Evolutionary conservation across 768 basidiomycete species (phyloP).

Genomic region (Gautieria morchelliformis): DNA sequence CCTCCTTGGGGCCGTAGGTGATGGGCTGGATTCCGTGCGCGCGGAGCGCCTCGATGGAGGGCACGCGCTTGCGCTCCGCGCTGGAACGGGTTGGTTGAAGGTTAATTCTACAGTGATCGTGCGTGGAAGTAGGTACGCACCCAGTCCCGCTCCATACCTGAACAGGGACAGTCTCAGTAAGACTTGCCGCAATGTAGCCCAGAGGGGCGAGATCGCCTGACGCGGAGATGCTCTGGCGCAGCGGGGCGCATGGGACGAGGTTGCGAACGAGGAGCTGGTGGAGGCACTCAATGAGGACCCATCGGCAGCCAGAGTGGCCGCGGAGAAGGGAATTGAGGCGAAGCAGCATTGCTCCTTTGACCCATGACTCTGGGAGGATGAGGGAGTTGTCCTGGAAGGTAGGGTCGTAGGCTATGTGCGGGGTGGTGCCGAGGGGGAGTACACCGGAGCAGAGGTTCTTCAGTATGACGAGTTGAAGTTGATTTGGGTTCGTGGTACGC

Average conservation of each 20-base stretch:
- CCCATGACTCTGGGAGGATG: constrained; percentile 7
- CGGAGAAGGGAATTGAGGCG: constrained; percentile 19
- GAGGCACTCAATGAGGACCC: constrained; percentile 16
- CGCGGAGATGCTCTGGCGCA: constrained; percentile 18
- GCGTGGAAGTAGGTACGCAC: neutral
- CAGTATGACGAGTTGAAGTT: neutral
- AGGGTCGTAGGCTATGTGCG: neutral
- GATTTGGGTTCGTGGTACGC: neutral
- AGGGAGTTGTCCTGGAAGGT: neutral
- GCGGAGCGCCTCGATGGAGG: constrained; percentile 13
- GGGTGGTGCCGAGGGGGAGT: neutral
- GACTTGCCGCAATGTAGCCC: constrained; percentile 17
- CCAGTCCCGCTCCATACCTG: constrained; percentile 13
- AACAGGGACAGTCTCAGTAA: constrained; percentile 17
- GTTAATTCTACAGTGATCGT: neutral
- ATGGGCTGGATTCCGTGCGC: constrained; percentile 14
- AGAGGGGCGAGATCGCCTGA: constrained; percentile 20
- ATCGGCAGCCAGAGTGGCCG: constrained; percentile 20
- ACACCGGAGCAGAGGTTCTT: neutral
- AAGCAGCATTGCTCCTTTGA: constrained; percentile 16
- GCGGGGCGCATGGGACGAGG: constrained; percentile 19
- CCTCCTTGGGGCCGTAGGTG: constrained; percentile 18
- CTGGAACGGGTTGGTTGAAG: neutral
- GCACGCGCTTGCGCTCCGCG: constrained; percentile 1
- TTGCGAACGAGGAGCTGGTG: constrained; percentile 14